Evolutionary conservation across 148 eudicot species (phyloP), one percentile per base, ranked within the genome.

Genomic region (Spergularia marina): DNA sequence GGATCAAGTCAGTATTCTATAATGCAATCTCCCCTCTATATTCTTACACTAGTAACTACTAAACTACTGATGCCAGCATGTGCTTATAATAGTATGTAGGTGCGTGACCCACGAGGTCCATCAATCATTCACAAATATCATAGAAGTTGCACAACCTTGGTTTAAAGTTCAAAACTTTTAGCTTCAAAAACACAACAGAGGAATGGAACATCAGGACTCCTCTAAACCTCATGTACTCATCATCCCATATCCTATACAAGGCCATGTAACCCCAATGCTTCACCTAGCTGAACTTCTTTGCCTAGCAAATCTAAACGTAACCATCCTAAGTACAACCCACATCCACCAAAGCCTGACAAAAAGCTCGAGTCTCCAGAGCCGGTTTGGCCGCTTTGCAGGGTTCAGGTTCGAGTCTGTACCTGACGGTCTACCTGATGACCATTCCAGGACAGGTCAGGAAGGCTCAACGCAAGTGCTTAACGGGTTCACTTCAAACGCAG

Each of bases 201-300:
- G 0, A 1, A 64, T 64, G 68, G 49, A 34, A 64, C 10, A 68
- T 18, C 30, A 68, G 25, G 36, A 0, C n/a, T 49, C 18, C 11
- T 25, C 18, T 70, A 3, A 39, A 70, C 73, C 73, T 5, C 59
- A 70, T 25, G 73, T 70, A 17, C n/a, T 70, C 58, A 14, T 70
- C 25, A 70, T 70, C 23, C 73, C 73, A 30, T 18, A 53, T 12
- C 73, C 73, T 7, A 7, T 70, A 30, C 73, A 70, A 30, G 73
- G 59, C 44, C 73, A 70, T 70, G 73, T 70, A 20, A 70, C 73
- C 16, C 73, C 73, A 15, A 70, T 53, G 59, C 57, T 70, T 30
- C 73, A 70, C 40, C 30, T 70, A 7, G 58, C 73, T 30, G 44
- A 70, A 25, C 44, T 70, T 5, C 20, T 70, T 4, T 52, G 59